Conservation (phyloP, 2,329 filamentous ascomycete species). For the Diplodia corticola region DNA sequence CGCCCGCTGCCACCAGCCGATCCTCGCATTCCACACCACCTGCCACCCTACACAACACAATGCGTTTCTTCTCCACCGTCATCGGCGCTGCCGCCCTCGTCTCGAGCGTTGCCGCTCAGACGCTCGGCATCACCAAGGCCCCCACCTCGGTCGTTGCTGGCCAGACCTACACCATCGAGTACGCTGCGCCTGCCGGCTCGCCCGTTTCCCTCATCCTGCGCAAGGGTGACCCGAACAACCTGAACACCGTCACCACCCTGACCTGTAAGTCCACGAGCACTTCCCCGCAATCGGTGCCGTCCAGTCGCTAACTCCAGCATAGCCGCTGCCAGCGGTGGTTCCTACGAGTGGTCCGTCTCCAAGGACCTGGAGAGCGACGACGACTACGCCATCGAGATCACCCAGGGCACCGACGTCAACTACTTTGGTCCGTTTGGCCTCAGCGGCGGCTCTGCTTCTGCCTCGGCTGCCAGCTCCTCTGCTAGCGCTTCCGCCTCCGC, state of each 20-base stretch:
- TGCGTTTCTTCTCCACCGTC: slow-evolving; percentile 54
- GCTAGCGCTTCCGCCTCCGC: slow-evolving; percentile 36
- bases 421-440: slow-evolving; percentile 57
- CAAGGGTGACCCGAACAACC: slow-evolving; percentile 52
- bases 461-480: slow-evolving; percentile 43
- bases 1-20: neutral
- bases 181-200: slow-evolving; percentile 47
- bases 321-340: slow-evolving; percentile 48
- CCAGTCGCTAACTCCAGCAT: slow-evolving; percentile 20
- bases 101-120: slow-evolving; percentile 48
- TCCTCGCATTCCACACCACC: slow-evolving; percentile 21
- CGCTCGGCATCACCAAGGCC: slow-evolving; percentile 49
- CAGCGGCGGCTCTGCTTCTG: slow-evolving; percentile 47
- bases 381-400: slow-evolving; percentile 62
- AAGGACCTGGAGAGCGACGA: slow-evolving; percentile 44
- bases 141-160: slow-evolving; percentile 52
- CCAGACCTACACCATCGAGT: slow-evolving; percentile 50
- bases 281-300: neutral
- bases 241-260: slow-evolving; percentile 52
- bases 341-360: slow-evolving; percentile 54
- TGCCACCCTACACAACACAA: slow-evolving; percentile 38
- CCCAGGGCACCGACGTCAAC: slow-evolving; percentile 54
- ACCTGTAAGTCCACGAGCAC: slow-evolving; percentile 44
- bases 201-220: slow-evolving; percentile 59
- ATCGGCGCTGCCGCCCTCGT: slow-evolving; percentile 44